Base-by-base conservation (phyloP, 805 yeast species). In the Candida xiaguanensis region DNA sequence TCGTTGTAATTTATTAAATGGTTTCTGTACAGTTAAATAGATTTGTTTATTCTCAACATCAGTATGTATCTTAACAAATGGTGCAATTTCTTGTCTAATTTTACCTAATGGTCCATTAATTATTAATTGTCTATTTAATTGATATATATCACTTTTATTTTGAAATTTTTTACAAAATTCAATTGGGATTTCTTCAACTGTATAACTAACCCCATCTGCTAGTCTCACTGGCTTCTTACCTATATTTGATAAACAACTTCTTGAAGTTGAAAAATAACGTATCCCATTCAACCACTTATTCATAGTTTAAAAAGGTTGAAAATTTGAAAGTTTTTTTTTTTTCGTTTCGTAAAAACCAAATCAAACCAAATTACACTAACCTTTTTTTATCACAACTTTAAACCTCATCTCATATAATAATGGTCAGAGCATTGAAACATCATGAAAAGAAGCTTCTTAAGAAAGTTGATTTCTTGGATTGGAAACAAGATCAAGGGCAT, bases 401-500 rank as follows among this genome's bases (percentile, higher is more conserved):
- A 26, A n/a, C n/a, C 35, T 37, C 40, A 37, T 37, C 40, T 31
- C 39, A 20, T 24, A 29, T 19, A 36, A 34, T 27, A 30, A 85
- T 85, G 95, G 95, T 85, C 35, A 76, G 99, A 62, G 74, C 85
- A 52, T 76, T 93, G 44, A 93, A 93, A 62, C 88, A 85, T 67
- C 99, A 93, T 64, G 99, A 93, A 76, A 84, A 86, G 73, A 90
- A 89, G 65, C 78, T 93, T 53, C 77, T 93, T 53, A 89, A 85
- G 70, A 93, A 93, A 63, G 98, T 93, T 38, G 97, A 93, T 58
- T 88, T 93, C 67, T 85, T 88, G 37, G 95, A 93, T 61, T 93
- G 98, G 97, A 93, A 93, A 61, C 95, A 88, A 53, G 99, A 93
- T 59, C 82, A 84, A 40, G 88, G 91, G 22, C 99, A 93, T 61